Base-by-base conservation (phyloP, 2,329 filamentous ascomycete genomes). In the Fusarium sp. region DNA sequence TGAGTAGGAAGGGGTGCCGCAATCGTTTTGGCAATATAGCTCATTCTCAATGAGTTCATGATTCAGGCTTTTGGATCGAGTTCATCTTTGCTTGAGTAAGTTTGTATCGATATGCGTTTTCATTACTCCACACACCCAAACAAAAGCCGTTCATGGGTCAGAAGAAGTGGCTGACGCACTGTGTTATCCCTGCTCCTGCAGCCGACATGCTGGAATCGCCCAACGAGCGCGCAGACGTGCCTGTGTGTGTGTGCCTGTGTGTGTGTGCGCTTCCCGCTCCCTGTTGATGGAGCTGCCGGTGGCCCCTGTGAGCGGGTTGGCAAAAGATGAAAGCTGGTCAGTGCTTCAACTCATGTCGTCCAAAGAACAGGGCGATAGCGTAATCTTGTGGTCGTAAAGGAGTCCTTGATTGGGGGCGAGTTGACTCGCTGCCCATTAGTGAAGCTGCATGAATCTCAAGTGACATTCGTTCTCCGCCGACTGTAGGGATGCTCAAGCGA, bases 261-360 rank as follows among this genome's bases (percentile, higher is more conserved):
- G 65, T 73, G 62, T 62, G 67, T 73, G 69, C 57, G 62, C 70
- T 74, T 74, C 72, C 72, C 72, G 72, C 72, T 74, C 72, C 72
- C 70, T 73, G 72, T 70, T 63, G 51, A 62, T 66, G 58, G 62
- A 62, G 62, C 50, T 62, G 46, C 60, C 36, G 40, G 31, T 54
- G 42, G 57, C 43, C 66, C 66, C 49, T 67, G 65, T 56, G 26
- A 8, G 34, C 42, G 31, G 31, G 50, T 39, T 66, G 55, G 38
- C 43, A 49, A 52, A 67, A 52, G 52, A 46, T 43, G 44, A 45
- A 40, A n/a, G 43, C 33, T 57, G 51, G 49, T 13, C 52, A 55
- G 21, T 59, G 52, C 53, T 67, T 51, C 19, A 43, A 59, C 39
- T 42, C 38, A 64, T 50, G 28, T 44, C 49, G 47, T 55, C 15